Evolutionary conservation across 1,139 yeast genomes (phyloP), one percentile per base, ranked within the genome.

Genomic region (Suhomyces wounanorum): DNA sequence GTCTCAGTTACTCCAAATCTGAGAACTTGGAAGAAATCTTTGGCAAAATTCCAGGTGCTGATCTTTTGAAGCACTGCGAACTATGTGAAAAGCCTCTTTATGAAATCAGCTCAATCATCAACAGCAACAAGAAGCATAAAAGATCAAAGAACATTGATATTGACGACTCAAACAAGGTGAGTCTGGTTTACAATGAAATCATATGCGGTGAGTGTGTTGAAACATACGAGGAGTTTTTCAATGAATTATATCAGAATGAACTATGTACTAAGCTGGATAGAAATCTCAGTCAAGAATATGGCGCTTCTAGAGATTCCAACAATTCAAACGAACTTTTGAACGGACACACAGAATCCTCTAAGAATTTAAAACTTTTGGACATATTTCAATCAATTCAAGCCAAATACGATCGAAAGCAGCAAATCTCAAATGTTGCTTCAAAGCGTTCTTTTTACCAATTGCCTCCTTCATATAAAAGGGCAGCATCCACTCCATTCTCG

Each of bases 81-180:
- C 69, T 85, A 13, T 85, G 91, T 63, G 88, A 84, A 43, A 81
- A 77, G 51, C 88, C 89, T 8, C 63, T 85, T 21, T 85, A 85
- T 61, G 90, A 85, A 53, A 68, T 85, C 43, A 81, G 87, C 52
- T 75, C 85, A 5, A 62, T 80, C 38, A 60, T 74, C 44, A 67
- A 66, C 54, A 63, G 59, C 52, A 55, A 63, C 47, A 53, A 61
- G 42, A 58, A 57, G 51, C 48, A 49, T 55, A 56, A 56, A 43
- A 52, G 44, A 47, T 31, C 51, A 31, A 39, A 36, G 39, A 44
- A 45, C 40, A 23, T 17, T 14, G 14, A n/a, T 1, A 21, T 11
- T 17, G 48, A 45, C 1, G 53, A 51, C 3, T 17, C 43, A 14
- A 41, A 44, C 17, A 49, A 44, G 38, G 53, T 59, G 26, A 52